phyloP scores from a whole-genome alignment of 331 rosid genomes.

The Ulmus americana region DNA sequence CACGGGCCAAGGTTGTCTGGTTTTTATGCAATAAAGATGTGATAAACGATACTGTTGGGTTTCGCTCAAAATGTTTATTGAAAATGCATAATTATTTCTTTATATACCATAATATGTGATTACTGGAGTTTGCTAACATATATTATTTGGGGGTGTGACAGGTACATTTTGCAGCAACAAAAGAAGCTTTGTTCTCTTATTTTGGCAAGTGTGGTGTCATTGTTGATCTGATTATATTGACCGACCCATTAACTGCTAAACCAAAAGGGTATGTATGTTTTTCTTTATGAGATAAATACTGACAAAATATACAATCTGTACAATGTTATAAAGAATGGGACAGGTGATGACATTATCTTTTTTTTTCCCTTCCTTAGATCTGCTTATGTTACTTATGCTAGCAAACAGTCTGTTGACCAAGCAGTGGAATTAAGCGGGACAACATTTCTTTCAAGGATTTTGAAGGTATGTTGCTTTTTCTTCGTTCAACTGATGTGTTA shows the following conservation, averaged over 20 bases:
- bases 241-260: slow-evolving; percentile 14
- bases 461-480: slow-evolving; percentile 16
- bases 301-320: not conserved
- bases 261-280: slow-evolving; percentile 22
- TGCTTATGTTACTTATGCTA: slow-evolving; percentile 27
- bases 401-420: slow-evolving; percentile 26
- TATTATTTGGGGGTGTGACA: not conserved
- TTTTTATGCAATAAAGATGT: not conserved
- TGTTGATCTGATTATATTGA: slow-evolving; percentile 14
- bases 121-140: not conserved
- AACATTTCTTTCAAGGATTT: slow-evolving; percentile 19
- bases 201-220: slow-evolving; percentile 28
- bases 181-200: slow-evolving; percentile 17
- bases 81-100: too few relatives aligned
- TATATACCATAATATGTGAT: too few relatives aligned
- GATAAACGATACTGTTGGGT: too few relatives aligned
- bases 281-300: not conserved
- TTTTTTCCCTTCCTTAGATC: slow-evolving; percentile 12
- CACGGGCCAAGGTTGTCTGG: not conserved
- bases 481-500: too few relatives aligned
- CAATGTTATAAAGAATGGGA: not conserved
- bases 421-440: slow-evolving; percentile 27
- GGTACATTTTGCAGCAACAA: slow-evolving; percentile 32
- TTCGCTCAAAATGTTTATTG: too few relatives aligned
- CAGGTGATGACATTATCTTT: not conserved